Evolutionary conservation across 2,329 filamentous ascomycete genomes (phyloP).

Genomic region (Aureobasidium sp.): DNA sequence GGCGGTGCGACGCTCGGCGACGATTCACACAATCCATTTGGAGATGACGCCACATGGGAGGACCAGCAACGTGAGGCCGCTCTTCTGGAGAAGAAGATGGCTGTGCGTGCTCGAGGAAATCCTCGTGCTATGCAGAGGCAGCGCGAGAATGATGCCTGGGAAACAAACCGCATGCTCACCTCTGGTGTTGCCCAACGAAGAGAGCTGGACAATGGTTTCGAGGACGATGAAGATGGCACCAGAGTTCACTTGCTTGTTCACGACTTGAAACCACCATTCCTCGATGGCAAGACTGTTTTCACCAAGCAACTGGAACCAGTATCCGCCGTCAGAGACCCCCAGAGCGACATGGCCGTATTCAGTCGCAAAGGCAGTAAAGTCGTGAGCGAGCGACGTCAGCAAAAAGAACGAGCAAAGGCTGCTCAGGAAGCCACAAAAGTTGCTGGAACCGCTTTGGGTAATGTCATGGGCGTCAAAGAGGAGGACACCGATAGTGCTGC

Average conservation of each 20-base stretch:
- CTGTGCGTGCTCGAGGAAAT: conserved; percentile 37
- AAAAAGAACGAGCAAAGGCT: conserved; percentile 87
- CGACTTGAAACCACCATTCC: conserved; percentile 85
- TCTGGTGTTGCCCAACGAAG: conserved; percentile 89
- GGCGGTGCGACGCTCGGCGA: conserved; percentile 80
- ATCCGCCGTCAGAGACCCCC: conserved; percentile 82
- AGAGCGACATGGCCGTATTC: conserved; percentile 98
- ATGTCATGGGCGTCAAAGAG: conserved; percentile 92
- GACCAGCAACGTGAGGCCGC: conserved; percentile 69
- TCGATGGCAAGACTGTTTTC: conserved; percentile 92
- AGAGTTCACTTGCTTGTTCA: conserved; percentile 88
- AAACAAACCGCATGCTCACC: conserved; percentile 96
- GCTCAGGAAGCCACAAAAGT: conserved; percentile 92
- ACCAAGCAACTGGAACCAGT: conserved; percentile 96
- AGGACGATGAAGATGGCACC: conserved; percentile 82
- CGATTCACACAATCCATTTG: conserved; percentile 88
- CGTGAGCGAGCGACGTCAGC: conserved; percentile 83
- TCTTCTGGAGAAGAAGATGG: conserved; percentile 71
- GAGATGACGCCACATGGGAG: conserved; percentile 63
- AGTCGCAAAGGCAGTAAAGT: conserved; percentile 91
- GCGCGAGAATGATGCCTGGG: conserved; percentile 95
- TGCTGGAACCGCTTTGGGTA: conserved; percentile 84
- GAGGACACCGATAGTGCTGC: conserved; percentile 82
- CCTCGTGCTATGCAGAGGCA: conserved; percentile 76
- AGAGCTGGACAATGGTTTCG: conserved; percentile 74